phyloP scores from a whole-genome alignment of 2,329 filamentous ascomycete species.

The Paramyrothecium roridum region DNA sequence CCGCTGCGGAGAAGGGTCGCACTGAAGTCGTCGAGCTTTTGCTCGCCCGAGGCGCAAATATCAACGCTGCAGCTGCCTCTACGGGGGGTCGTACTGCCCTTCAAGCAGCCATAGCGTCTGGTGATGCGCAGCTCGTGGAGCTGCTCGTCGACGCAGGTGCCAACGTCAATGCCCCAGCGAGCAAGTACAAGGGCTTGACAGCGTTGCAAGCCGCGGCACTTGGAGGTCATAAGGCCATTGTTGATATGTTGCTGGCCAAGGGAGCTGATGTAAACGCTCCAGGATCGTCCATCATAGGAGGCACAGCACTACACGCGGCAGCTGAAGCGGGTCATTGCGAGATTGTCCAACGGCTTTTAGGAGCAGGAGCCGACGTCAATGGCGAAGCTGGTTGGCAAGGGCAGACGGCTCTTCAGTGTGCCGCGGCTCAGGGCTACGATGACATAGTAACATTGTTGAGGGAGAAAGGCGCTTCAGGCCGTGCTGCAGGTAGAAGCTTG shows the following conservation, averaged over 20 bases:
- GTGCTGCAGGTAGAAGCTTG: background rate
- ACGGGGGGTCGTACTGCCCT: background rate
- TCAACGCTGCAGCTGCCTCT: background rate
- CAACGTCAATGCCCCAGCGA: background rate
- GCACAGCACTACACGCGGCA: conserved; percentile 16
- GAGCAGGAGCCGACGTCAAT: conserved; percentile 32
- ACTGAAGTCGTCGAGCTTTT: background rate
- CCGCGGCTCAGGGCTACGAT: background rate
- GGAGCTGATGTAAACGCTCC: conserved; percentile 26
- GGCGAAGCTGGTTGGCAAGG: background rate
- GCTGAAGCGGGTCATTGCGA: conserved; percentile 4
- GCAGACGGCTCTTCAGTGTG: conserved; percentile 4
- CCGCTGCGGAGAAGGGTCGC: background rate
- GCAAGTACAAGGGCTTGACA: background rate
- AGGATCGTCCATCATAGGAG: background rate
- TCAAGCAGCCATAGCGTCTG: background rate
- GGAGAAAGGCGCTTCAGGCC: background rate
- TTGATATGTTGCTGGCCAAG: conserved; percentile 19
- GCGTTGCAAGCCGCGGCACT: background rate
- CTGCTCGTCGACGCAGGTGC: background rate
- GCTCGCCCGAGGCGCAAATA: background rate
- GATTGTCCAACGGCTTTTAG: conserved; percentile 24
- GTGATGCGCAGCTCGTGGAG: background rate
- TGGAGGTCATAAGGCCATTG: conserved; percentile 10
- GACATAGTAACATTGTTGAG: background rate